Evolutionary conservation across 78 protist species (phyloP), one percentile per base, ranked within the genome.

Genomic region (Planoprotostelium fungivorum): DNA sequence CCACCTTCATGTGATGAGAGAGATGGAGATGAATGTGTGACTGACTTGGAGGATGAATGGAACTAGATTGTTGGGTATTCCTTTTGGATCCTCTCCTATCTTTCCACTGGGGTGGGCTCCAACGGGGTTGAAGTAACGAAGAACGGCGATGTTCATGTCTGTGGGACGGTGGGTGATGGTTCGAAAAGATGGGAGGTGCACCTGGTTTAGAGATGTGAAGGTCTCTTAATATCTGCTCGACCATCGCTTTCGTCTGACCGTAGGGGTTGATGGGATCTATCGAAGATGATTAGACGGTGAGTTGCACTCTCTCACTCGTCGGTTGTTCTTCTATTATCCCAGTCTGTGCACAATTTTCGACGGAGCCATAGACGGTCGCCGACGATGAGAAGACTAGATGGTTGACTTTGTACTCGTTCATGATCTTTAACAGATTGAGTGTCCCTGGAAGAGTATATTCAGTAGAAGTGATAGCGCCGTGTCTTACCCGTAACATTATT

Each of bases 41-140:
- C 31, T 51, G 23, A 95, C 96, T 95, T 93, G 96, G 37, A 93
- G 31, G 1, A 98, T 87, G 63, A 83, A 93, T 0, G 99, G 99
- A 89, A 98, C 95, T 83, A 99, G 94, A 88, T 98, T 96, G 94
- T 91, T 97, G 31, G 97, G 98, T 1, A 90, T 63, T 86, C 98
- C 97, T 25, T 85, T 0, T 10, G 99, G 99, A 89, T 97, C 98
- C 86, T 99, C 99, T 29, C 99, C 99, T 85, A 99, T 98, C 34
- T 1, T 63, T 0, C 99, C 99, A 35, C 89, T 29, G 35, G 34
- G 35, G 94, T 98, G 99, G 25, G 99, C 99, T 29, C 99, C 99
- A 0, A 93, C 91, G 1, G 99, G 98, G 91, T 99, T 99, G 92
- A 99, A 99, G 92, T 99, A 99, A 38, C 99, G 95, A 34, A 97